Evolutionary conservation across 306 rosid species (phyloP).

Genomic region (Corylus heterophylla): DNA sequence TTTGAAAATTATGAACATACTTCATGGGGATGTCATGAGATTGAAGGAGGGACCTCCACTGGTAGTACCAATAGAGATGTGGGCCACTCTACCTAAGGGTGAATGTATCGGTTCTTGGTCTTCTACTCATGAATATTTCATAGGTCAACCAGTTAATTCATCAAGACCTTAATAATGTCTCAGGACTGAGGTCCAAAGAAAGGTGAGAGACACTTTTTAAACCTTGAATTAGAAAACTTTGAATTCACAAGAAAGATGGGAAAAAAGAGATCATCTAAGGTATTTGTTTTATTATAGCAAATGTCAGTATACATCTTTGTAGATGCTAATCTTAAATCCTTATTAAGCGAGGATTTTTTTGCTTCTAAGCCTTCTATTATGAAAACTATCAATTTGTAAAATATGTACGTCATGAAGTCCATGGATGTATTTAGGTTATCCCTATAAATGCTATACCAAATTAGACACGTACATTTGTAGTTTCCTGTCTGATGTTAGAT

Average conservation of each 20-base stretch:
- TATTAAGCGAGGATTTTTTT: background rate
- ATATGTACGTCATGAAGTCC: background rate
- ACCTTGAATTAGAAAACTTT: background rate
- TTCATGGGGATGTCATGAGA: background rate
- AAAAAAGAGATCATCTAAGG: background rate
- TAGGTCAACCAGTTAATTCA: background rate
- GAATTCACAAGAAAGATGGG: background rate
- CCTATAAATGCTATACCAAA: background rate
- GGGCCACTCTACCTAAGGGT: too few relatives aligned
- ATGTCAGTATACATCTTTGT: background rate
- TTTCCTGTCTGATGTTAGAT: background rate
- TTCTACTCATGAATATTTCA: background rate
- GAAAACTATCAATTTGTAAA: background rate
- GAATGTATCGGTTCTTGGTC: too few relatives aligned
- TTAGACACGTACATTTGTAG: background rate
- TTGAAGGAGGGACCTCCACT: too few relatives aligned
- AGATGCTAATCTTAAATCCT: background rate
- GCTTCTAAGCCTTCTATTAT: background rate
- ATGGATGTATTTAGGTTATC: too few relatives aligned
- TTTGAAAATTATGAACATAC: background rate
- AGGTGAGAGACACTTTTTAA: background rate
- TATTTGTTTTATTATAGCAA: background rate
- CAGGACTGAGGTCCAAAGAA: background rate
- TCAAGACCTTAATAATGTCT: background rate
- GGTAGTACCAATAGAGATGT: too few relatives aligned